These are phyloP conservation scores for Fusarium mexicanum DNA, from an alignment of 2,329 filamentous ascomycete species.

Conservation along the genomic window DNA sequence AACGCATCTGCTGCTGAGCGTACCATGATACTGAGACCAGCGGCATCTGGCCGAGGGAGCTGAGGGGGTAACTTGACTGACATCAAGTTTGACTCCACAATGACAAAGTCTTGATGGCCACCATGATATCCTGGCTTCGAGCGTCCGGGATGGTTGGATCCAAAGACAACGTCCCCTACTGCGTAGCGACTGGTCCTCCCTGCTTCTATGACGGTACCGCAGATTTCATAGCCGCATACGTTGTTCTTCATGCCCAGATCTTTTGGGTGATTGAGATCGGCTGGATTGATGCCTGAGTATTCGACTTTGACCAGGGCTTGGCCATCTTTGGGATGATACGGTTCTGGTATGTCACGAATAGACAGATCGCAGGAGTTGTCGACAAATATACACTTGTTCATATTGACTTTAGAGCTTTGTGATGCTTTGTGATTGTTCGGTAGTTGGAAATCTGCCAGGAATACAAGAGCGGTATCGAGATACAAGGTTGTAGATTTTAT, in stretches of 20 bases:
- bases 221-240: background rate
- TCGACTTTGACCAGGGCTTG: background rate
- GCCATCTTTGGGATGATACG: background rate
- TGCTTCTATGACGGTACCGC: background rate
- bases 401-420: background rate
- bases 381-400: background rate
- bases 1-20: background rate
- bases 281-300: background rate
- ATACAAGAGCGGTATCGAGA: fast-evolving
- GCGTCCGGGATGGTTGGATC: background rate
- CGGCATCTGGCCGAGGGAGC: background rate
- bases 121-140: background rate
- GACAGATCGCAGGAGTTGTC: background rate
- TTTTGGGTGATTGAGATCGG: background rate
- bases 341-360: background rate
- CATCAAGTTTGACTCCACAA: background rate
- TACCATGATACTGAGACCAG: background rate
- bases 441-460: fast-evolving
- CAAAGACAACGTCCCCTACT: background rate
- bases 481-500: background rate
- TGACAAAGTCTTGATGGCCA: background rate
- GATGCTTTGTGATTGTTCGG: background rate
- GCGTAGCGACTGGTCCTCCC: background rate
- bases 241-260: background rate
- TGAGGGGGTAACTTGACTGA: background rate